These are phyloP conservation scores for Oldenlandia corymbosa DNA, from an alignment of 257 asterid species.

Conservation along the genomic window DNA sequence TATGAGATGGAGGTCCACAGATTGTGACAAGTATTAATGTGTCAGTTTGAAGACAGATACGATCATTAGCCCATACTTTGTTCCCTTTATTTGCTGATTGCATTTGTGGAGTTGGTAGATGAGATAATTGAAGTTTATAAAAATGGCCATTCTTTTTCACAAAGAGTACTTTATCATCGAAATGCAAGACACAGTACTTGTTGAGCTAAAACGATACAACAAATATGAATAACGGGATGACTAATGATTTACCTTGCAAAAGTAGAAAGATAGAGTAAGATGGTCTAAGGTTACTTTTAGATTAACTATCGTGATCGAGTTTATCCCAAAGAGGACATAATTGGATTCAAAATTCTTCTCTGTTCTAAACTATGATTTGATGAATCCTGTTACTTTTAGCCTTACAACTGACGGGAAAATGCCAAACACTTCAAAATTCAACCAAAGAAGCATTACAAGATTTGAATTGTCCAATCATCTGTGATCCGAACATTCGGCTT, in stretches of 20 bases:
- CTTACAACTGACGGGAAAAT: too few relatives aligned
- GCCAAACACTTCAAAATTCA: not conserved
- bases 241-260: too few relatives aligned
- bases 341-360: not conserved
- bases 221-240: too few relatives aligned
- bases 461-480: slow-evolving; percentile 65
- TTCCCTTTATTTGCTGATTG: not conserved
- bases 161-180: too few relatives aligned
- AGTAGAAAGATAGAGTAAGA: too few relatives aligned
- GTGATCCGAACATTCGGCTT: slow-evolving; percentile 62
- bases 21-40: slow-evolving; percentile 1
- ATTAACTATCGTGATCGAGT: not conserved
- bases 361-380: not conserved
- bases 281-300: not conserved
- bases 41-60: slow-evolving; percentile 9
- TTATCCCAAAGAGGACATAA: not conserved
- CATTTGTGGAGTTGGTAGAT: slow-evolving; percentile 9
- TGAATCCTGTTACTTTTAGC: not conserved
- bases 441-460: slow-evolving; percentile 35
- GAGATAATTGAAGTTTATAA: too few relatives aligned
- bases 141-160: too few relatives aligned
- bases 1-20: slow-evolving; percentile 9
- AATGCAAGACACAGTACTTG: too few relatives aligned
- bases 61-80: not conserved
- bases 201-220: too few relatives aligned